These are phyloP conservation scores for Huntiella abstrusa DNA, from an alignment of 2,329 filamentous ascomycete genomes.

Conservation along the genomic window DNA sequence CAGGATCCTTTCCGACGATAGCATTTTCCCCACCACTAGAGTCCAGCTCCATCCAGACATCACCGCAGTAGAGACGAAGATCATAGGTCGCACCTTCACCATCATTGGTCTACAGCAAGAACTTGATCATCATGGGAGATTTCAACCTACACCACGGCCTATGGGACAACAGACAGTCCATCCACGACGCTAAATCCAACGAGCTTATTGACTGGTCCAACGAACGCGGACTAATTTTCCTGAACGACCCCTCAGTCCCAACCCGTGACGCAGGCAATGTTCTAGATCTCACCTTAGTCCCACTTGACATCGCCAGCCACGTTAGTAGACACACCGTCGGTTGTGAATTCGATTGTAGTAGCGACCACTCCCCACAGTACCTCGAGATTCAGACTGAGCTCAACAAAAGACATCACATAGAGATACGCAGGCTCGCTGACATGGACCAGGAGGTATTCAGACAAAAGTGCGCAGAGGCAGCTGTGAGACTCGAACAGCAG, in stretches of 20 bases:
- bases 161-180: not conserved
- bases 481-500: not conserved
- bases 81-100: no score
- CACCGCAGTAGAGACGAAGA: not conserved
- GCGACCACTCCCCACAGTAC: conserved; percentile 3
- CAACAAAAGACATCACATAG: not conserved
- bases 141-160: not conserved
- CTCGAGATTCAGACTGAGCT: not conserved
- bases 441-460: not conserved
- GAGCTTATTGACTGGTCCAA: not conserved
- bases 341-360: conserved; percentile 1
- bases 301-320: not conserved
- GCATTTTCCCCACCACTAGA: not conserved
- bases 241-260: not conserved
- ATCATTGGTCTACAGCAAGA: not conserved
- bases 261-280: not conserved
- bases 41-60: not conserved
- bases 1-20: not conserved
- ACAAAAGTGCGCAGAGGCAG: not conserved
- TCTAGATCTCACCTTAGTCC: not conserved
- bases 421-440: not conserved
- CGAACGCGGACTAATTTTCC: not conserved
- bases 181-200: not conserved
- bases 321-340: not conserved
- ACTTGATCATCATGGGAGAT: not conserved